A percentile compares a stretch with the other conserved stretches of the same genome.
Conservation (phyloP, 1,139 yeast genomes). For the Kurtzmaniella quercitrusa region DNA sequence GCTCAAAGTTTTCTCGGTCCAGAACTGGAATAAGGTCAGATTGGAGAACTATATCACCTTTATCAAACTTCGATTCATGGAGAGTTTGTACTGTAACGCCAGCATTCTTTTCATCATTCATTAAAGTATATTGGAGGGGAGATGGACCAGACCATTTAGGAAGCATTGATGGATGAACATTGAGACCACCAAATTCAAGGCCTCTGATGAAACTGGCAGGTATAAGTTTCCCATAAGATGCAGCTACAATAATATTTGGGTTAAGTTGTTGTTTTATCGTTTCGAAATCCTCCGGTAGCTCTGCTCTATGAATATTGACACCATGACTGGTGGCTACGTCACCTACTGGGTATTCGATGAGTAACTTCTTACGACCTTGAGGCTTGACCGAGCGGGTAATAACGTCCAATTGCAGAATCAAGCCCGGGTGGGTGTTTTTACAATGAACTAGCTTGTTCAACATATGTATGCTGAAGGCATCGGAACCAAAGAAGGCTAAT, state of each 20-base stretch:
- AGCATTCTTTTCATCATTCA: slow-evolving; percentile 57
- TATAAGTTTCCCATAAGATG: slow-evolving; percentile 79
- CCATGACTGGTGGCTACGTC: slow-evolving; percentile 28
- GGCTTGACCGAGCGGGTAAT: slow-evolving; percentile 66
- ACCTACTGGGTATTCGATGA: slow-evolving; percentile 57
- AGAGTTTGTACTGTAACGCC: slow-evolving; percentile 90
- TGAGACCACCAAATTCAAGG: slow-evolving; percentile 65
- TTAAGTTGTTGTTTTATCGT: slow-evolving; percentile 15
- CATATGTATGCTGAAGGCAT: slow-evolving; percentile 63
- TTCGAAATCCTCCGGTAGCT: slow-evolving; percentile 50
- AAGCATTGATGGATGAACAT: slow-evolving; percentile 88
- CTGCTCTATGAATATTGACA: slow-evolving; percentile 53
- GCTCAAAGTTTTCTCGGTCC: slow-evolving; percentile 35
- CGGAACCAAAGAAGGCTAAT: slow-evolving; percentile 80
- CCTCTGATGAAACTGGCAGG: slow-evolving; percentile 52
- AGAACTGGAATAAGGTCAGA: slow-evolving; percentile 37
- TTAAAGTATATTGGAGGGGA: slow-evolving; percentile 77
- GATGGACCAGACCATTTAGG: slow-evolving; percentile 87
- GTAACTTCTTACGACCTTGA: slow-evolving; percentile 58
- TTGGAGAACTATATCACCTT: slow-evolving; percentile 68
- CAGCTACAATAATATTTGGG: slow-evolving; percentile 76
- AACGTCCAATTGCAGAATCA: slow-evolving; percentile 49
- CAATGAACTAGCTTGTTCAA: slow-evolving; percentile 42
- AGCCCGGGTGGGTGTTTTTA: slow-evolving; percentile 18
- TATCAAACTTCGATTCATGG: slow-evolving; percentile 83